phyloP scores from a whole-genome alignment of 1,284 basidiomycete genomes.

The Puccinia polysora region DNA sequence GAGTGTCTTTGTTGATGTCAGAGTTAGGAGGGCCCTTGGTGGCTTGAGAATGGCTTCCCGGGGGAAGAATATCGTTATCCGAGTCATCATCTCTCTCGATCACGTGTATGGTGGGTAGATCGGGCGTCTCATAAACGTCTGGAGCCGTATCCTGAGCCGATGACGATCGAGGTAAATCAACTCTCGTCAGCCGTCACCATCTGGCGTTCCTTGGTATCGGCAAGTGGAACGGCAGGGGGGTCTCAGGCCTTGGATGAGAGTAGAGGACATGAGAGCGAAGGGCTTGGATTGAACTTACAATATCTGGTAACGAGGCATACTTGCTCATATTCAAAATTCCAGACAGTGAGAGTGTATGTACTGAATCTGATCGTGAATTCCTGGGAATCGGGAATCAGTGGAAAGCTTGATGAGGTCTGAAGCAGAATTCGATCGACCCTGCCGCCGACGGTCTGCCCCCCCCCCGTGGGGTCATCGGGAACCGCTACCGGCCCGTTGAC shows the following conservation, averaged over 20 bases:
- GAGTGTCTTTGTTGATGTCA: constrained; percentile 28
- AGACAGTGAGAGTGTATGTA: no score
- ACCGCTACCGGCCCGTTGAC: no score
- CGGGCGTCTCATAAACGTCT: constrained; percentile 87
- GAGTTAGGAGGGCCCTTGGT: not conserved
- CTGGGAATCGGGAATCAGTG: no score
- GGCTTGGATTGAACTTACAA: constrained; percentile 59
- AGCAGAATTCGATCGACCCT: no score
- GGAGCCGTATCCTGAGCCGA: constrained; percentile 71
- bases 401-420: no score
- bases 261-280: no score
- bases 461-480: no score
- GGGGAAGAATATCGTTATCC: constrained; percentile 13
- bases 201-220: no score
- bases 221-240: no score
- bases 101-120: constrained; percentile 60
- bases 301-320: constrained; percentile 82
- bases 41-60: not conserved
- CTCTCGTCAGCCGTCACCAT: not conserved
- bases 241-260: no score
- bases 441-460: no score
- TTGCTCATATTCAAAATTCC: constrained; percentile 58
- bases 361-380: no score
- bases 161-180: not conserved
- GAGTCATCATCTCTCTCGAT: constrained; percentile 40